phyloP scores from a whole-genome alignment of 768 basidiomycete genomes.

The Leccinum boreale region DNA sequence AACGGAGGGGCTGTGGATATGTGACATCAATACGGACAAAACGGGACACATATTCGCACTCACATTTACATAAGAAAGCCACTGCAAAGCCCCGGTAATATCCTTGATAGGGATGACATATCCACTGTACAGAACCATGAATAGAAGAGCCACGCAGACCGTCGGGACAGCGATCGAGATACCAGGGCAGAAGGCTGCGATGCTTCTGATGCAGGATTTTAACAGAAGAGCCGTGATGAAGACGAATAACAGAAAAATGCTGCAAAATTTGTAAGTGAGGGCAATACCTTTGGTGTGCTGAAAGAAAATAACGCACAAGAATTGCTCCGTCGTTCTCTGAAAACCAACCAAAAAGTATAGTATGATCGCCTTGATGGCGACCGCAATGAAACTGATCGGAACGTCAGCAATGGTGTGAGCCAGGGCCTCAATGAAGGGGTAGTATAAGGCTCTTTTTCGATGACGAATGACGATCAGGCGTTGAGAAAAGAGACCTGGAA shows the following conservation, averaged over 20 bases:
- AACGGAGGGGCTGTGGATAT: slow-evolving; percentile 28
- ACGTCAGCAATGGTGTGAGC: slow-evolving; percentile 45
- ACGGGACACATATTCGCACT: slow-evolving; percentile 35
- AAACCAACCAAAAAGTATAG: slow-evolving; percentile 22
- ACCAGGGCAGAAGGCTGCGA: slow-evolving; percentile 53
- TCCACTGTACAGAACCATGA: slow-evolving; percentile 41
- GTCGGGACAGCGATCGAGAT: slow-evolving; percentile 47
- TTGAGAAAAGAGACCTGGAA: slow-evolving; percentile 43
- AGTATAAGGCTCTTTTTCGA: slow-evolving; percentile 44
- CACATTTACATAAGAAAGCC: slow-evolving; percentile 22
- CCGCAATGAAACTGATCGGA: slow-evolving; percentile 34
- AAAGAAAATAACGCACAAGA: slow-evolving; percentile 12
- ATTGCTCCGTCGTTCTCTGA: slow-evolving; percentile 17
- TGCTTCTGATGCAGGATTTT: slow-evolving; percentile 69
- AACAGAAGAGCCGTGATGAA: slow-evolving; percentile 57
- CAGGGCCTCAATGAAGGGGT: slow-evolving; percentile 44
- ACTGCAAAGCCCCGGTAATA: slow-evolving; percentile 13
- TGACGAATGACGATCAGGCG: slow-evolving; percentile 44
- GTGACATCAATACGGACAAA: slow-evolving; percentile 32
- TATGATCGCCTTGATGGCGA: slow-evolving; percentile 3
- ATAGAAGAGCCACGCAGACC: slow-evolving; percentile 33
- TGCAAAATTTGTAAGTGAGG: slow-evolving; percentile 40
- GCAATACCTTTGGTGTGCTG: neutral
- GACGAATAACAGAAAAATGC: slow-evolving; percentile 54
- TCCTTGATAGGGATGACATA: slow-evolving; percentile 30